phyloP scores from a whole-genome alignment of 345 rosid species.

The Cochlearia excelsa region DNA sequence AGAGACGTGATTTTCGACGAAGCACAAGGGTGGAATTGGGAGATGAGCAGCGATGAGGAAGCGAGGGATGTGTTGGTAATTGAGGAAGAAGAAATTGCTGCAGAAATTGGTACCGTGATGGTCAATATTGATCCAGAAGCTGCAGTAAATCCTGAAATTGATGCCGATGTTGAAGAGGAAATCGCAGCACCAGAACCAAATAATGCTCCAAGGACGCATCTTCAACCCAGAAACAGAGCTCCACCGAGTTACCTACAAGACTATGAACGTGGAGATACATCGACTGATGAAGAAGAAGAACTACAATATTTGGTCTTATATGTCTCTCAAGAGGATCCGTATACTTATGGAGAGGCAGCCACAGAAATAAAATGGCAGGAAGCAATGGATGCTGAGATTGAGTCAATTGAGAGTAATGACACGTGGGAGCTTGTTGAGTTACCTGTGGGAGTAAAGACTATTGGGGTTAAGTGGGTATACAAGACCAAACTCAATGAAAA shows the following conservation, averaged over 20 bases:
- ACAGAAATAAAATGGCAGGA: not conserved
- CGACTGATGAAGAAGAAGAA: too few species aligned
- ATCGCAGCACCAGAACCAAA: too few species aligned
- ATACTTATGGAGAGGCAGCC: not conserved
- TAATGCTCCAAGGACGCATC: too few species aligned
- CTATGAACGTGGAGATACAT: too few species aligned
- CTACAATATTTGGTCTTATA: too few species aligned
- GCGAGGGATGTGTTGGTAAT: too few species aligned
- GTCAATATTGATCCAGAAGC: too few species aligned
- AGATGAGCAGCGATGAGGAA: not conserved
- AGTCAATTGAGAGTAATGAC: not conserved
- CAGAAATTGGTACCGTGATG: too few species aligned
- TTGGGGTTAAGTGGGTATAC: not conserved
- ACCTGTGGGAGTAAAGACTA: not conserved
- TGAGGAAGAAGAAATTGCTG: constrained; percentile 3
- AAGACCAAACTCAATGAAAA: not conserved
- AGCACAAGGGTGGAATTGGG: not conserved
- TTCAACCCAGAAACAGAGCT: not conserved
- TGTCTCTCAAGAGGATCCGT: not conserved
- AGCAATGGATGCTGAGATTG: not conserved
- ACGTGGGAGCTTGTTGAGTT: not conserved
- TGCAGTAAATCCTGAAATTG: too few species aligned
- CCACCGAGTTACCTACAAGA: too few species aligned
- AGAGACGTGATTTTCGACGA: not conserved
- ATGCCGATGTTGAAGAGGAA: too few species aligned